Conservation (phyloP, 2,329 filamentous ascomycete genomes). For the Ascochyta viciae-villosae region DNA sequence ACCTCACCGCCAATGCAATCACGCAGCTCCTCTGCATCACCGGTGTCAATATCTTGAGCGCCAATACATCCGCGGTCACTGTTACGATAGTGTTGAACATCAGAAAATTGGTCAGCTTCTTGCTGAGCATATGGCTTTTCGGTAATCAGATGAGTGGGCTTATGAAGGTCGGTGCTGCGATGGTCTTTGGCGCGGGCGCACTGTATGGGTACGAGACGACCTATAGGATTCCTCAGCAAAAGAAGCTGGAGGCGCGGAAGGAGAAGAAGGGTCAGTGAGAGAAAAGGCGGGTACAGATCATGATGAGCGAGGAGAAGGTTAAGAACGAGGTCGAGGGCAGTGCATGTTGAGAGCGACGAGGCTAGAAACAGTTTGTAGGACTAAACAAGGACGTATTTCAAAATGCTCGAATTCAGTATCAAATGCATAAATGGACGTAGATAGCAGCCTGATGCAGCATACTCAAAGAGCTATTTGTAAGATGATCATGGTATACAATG, state of each 20-base stretch:
- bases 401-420: no score
- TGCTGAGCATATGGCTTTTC: conserved; percentile 93
- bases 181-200: conserved; percentile 91
- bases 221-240: conserved; percentile 53
- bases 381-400: no score
- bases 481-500: no score
- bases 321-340: not conserved
- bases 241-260: conserved; percentile 35
- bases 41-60: conserved; percentile 92
- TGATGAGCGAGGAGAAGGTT: no score
- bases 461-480: no score
- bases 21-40: conserved; percentile 96
- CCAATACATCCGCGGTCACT: conserved; percentile 86
- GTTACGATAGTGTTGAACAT: conserved; percentile 97
- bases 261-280: conserved; percentile 37
- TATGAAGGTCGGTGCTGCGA: conserved; percentile 78
- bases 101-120: conserved; percentile 87
- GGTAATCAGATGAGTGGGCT: conserved; percentile 80
- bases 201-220: conserved; percentile 81
- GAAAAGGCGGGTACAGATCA: not conserved
- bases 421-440: no score
- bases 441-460: no score
- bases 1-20: conserved; percentile 76
- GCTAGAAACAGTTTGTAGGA: not conserved
- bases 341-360: not conserved